Conservation (phyloP, 2,329 filamentous ascomycete species). For the Apiospora saccharicola region DNA sequence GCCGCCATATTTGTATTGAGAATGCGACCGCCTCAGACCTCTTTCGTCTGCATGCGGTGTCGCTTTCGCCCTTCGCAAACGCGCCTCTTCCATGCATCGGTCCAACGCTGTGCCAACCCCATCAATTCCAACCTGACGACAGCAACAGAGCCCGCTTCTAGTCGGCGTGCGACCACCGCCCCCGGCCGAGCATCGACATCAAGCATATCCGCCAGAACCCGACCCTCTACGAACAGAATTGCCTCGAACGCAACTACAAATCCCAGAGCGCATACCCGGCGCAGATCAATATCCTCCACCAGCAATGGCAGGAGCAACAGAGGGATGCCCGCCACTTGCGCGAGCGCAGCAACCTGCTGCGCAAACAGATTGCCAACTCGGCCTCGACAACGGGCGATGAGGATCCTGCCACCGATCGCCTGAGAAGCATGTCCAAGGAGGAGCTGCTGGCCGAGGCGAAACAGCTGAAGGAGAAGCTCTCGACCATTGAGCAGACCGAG, state of each 20-base stretch:
- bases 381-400: constrained; percentile 53
- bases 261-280: constrained; percentile 60
- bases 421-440: constrained; percentile 49
- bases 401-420: constrained; percentile 42
- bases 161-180: constrained; percentile 72
- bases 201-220: constrained; percentile 90
- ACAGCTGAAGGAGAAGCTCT: constrained; percentile 68
- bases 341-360: constrained; percentile 71
- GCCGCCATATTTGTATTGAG: constrained; percentile 18
- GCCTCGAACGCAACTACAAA: constrained; percentile 83
- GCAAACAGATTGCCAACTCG: constrained; percentile 63
- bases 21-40: constrained; percentile 34
- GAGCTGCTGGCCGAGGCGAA: constrained; percentile 70
- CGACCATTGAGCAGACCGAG: constrained; percentile 68
- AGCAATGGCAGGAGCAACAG: constrained; percentile 68
- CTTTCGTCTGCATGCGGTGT: constrained; percentile 39
- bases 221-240: constrained; percentile 82
- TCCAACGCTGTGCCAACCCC: constrained; percentile 30
- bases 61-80: constrained; percentile 33
- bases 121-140: constrained; percentile 28
- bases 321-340: constrained; percentile 66
- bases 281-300: constrained; percentile 63
- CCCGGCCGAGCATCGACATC: constrained; percentile 81
- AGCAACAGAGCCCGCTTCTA: constrained; percentile 34
- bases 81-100: constrained; percentile 32